Conservation (phyloP, 1,284 basidiomycete genomes). For the Cutaneotrichosporon cavernicola region DNA sequence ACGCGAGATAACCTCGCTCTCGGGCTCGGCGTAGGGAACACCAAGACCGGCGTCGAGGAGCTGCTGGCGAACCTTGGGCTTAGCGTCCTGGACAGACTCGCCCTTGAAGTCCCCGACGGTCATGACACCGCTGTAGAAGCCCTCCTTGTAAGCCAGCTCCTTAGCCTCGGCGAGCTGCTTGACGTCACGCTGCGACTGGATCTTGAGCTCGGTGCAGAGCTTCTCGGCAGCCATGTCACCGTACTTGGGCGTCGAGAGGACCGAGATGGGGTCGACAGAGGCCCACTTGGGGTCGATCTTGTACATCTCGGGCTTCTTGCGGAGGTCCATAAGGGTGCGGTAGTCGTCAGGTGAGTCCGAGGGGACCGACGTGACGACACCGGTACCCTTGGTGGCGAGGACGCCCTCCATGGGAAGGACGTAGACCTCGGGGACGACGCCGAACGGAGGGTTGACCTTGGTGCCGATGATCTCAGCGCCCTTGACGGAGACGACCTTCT, state of each 20-base stretch:
- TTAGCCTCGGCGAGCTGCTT: slow-evolving; percentile 95
- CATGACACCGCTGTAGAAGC: slow-evolving; percentile 94
- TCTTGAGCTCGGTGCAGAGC: slow-evolving; percentile 85
- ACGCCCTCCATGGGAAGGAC: slow-evolving; percentile 98
- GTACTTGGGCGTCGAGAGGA: slow-evolving; percentile 84
- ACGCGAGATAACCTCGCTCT: slow-evolving; percentile 84
- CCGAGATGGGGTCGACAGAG: slow-evolving; percentile 79
- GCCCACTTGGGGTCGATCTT: slow-evolving; percentile 91
- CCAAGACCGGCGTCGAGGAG: slow-evolving; percentile 79
- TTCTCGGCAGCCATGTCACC: slow-evolving; percentile 89
- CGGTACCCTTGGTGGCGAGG: slow-evolving; percentile 93
- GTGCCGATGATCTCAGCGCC: slow-evolving; percentile 84
- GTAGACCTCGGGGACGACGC: slow-evolving; percentile 80
- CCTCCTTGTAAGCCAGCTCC: slow-evolving; percentile 97
- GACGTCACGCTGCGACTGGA: slow-evolving; percentile 90
- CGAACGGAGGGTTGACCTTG: slow-evolving; percentile 84
- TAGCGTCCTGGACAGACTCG: slow-evolving; percentile 81
- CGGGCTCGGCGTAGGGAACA: slow-evolving; percentile 93
- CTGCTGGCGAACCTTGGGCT: slow-evolving; percentile 78
- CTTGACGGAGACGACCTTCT: slow-evolving; percentile 71
- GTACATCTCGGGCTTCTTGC: slow-evolving; percentile 97
- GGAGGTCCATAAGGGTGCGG: slow-evolving; percentile 83
- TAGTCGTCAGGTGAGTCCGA: slow-evolving; percentile 99
- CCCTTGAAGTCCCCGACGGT: slow-evolving; percentile 85
- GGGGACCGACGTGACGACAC: slow-evolving; percentile 96